Evolutionary conservation across 306 rosid genomes (phyloP), one percentile per base, ranked within the genome.

Genomic region (Medicago ruthenica): DNA sequence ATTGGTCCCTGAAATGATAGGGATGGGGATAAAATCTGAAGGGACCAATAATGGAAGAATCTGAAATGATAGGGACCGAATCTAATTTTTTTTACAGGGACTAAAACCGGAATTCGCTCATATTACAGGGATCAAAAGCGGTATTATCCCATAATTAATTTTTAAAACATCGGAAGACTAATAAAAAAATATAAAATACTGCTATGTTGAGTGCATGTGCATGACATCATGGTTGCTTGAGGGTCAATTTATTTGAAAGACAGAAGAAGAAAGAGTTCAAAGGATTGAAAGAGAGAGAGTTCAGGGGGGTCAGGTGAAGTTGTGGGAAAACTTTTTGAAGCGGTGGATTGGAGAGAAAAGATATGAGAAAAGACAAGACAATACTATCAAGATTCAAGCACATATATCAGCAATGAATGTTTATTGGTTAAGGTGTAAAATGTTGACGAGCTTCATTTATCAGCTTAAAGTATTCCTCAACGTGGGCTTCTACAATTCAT

Each of bases 371-470:
- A 22, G 64, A 58, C 64, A 58, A 58, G 39, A 58, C 64, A 58
- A 6, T 50, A 15, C 8, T 14, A 14, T 2, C n/a, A n/a, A n/a
- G n/a, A n/a, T n/a, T n/a, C n/a, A n/a, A n/a, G n/a, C n/a, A n/a
- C n/a, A n/a, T n/a, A n/a, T n/a, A n/a, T n/a, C 21, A 7, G 21
- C 60, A 54, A 54, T 66, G 74, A 76, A 57, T 68, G 75, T 57
- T 68, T 14, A 77, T 77, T 77, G 81, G 75, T 77, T 77, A 77
- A 77, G 75, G 81, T 77, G 72, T 7, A 31, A 41, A 48, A 65
- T 75, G 53, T 37, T 9, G 58, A 79, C 67, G 77, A 54, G 9
- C 11, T 22, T 14, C 80, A 81, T 75, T 75, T 79, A 72, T 64
- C 13, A 54, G 70, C 11, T 8, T 67, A 51, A 75, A 44, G 5